Evolutionary conservation across 805 yeast species (phyloP).

Genomic region (Ogataea pilisensis): DNA sequence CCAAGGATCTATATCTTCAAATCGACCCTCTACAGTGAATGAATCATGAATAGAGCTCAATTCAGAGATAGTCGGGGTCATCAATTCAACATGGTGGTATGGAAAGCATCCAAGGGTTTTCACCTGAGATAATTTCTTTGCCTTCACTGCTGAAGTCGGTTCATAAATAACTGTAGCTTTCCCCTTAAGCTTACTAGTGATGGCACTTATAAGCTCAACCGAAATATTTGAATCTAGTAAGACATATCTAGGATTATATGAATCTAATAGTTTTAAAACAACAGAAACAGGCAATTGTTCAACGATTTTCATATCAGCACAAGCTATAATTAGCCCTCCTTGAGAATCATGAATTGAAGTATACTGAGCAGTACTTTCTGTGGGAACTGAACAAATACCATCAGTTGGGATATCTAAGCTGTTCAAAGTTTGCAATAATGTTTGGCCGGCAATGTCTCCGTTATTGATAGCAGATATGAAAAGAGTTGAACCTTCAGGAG

Average conservation of each 20-base stretch:
- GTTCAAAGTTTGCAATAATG: conserved; percentile 32
- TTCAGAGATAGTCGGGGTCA: conserved; percentile 71
- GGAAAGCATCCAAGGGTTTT: conserved; percentile 45
- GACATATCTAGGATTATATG: conserved; percentile 44
- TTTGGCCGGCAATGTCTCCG: conserved; percentile 48
- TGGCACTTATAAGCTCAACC: conserved; percentile 33
- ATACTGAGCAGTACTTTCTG: conserved; percentile 61
- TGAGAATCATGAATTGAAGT: conserved; percentile 55
- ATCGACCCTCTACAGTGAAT: conserved; percentile 37
- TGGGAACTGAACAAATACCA: conserved; percentile 34
- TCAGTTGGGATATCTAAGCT: conserved; percentile 28
- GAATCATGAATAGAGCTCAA: conserved; percentile 49
- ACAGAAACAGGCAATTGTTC: conserved; percentile 45
- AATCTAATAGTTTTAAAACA: conserved; percentile 37
- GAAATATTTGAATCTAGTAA: conserved; percentile 70
- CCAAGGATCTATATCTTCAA: conserved; percentile 62
- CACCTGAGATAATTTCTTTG: conserved; percentile 40
- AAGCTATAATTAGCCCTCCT: conserved; percentile 70
- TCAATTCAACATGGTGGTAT: conserved; percentile 37
- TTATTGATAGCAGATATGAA: conserved; percentile 56
- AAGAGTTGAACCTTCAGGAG: conserved; percentile 27
- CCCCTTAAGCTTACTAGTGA: conserved; percentile 26
- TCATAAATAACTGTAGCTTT: conserved; percentile 49
- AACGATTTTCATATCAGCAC: conserved; percentile 79
- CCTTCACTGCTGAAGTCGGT: conserved; percentile 73